A percentile compares a stretch with the other conserved stretches of the same genome.
These are phyloP conservation scores for Calonectria pteridis DNA, from an alignment of 2,329 filamentous ascomycete species.

Conservation along the genomic window DNA sequence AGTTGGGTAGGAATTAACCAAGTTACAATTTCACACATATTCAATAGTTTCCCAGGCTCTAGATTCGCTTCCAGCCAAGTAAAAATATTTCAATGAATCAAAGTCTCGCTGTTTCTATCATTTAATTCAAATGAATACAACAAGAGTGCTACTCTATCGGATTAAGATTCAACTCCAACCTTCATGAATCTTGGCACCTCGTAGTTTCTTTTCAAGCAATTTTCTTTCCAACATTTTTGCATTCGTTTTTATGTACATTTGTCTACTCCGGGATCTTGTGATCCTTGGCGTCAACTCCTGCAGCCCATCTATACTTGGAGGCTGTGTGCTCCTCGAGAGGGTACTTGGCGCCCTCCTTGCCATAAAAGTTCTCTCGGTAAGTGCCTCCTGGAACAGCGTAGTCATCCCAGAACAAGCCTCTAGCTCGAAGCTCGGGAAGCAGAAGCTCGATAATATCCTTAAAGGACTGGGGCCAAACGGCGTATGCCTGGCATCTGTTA, in stretches of 20 bases:
- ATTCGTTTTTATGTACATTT: not conserved
- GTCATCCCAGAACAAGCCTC: constrained; percentile 69
- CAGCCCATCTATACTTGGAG: constrained; percentile 58
- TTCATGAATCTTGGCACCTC: not conserved
- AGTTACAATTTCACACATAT: not conserved
- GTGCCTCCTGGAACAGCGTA: constrained; percentile 68
- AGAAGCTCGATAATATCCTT: constrained; percentile 75
- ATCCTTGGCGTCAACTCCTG: constrained; percentile 38
- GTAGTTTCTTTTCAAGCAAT: not conserved
- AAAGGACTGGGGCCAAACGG: constrained; percentile 76
- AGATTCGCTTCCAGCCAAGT: not conserved
- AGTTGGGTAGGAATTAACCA: not conserved
- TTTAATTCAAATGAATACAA: no score
- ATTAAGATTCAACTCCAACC: not conserved
- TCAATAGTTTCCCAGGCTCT: not conserved
- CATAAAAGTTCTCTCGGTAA: constrained; percentile 72
- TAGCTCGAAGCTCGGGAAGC: constrained; percentile 70
- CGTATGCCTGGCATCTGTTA: constrained; percentile 63
- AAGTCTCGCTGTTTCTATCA: no score
- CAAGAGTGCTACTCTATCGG: no score
- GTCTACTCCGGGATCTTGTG: constrained; percentile 33
- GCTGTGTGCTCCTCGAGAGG: constrained; percentile 66
- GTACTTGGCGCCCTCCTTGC: constrained; percentile 61
- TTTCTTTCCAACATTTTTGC: not conserved
- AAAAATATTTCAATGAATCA: not conserved